Evolutionary conservation across 305 asterid genomes (phyloP).

Genomic region (Fraxinus albicans): DNA sequence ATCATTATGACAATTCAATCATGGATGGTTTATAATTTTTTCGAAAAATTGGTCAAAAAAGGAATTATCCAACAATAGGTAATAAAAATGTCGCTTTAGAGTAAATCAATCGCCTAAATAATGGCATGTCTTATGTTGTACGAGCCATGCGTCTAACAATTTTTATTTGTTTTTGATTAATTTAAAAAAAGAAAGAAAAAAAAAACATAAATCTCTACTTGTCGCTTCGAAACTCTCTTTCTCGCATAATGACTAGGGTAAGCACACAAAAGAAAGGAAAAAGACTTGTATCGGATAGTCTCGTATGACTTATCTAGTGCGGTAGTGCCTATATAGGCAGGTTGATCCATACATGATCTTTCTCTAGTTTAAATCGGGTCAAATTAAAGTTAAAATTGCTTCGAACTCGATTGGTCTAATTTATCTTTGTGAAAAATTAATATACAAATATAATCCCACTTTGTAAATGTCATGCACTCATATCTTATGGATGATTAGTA

Average conservation of each 20-base stretch:
- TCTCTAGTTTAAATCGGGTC: neutral
- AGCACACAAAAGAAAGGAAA: neutral
- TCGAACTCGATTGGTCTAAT: neutral
- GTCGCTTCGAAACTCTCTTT: neutral
- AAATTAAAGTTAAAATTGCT: no score
- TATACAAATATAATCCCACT: no score
- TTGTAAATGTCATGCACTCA: neutral
- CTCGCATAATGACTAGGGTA: neutral
- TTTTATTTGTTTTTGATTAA: neutral
- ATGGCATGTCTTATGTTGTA: neutral
- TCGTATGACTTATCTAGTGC: neutral
- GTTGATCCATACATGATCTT: neutral
- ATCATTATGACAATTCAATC: neutral
- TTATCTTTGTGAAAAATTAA: neutral
- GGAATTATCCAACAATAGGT: neutral
- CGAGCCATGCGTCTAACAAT: neutral
- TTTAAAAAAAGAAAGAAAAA: no score
- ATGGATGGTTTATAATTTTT: neutral
- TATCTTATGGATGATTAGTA: neutral
- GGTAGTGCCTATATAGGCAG: neutral
- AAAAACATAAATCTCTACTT: no score
- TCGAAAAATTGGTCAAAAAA: neutral
- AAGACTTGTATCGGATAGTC: no score
- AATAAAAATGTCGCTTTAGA: no score
- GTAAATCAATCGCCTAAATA: neutral